Evolutionary conservation across 1,284 basidiomycete species (phyloP), one percentile per base, ranked within the genome.

Genomic region (Trametes versicolor): DNA sequence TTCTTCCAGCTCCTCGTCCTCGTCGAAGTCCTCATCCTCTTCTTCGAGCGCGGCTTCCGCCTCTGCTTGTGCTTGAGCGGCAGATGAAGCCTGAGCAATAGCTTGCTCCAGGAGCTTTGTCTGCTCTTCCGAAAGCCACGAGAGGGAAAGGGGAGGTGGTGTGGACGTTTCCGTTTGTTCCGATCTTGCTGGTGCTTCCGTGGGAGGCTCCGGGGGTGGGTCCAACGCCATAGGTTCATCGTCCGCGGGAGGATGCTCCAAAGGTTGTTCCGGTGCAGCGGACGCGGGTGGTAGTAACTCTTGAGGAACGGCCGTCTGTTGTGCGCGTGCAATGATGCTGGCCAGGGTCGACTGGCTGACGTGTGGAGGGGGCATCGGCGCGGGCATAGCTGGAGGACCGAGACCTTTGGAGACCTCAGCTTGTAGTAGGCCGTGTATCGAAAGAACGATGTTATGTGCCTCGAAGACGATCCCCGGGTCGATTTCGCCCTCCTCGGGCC

Each of bases 11-110:
- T 78, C 79, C 0, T 76, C 75, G 1, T 77, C 76, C 0, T 75
- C 74, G 0, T 72, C 71, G 4, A 69, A 71, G n/a, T 72, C 74
- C 15, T 89, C 87, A 49, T 85, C 87, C 63, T 87, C 85, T 69
- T 89, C 88, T 72, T 91, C 90, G 63, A 88, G 70, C 0, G 87
- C 88, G 7, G 89, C 89, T 69, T 92, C 89, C 0, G 88, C 90
- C 69, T 92, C 90, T 0, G 89, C 90, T 68, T 90, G 89, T 13
- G 88, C 87, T 68, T 90, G 90, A 1, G 90, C 90, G 37, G 87
- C 88, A 32, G 85, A 83, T 12, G 90, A 87, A 1, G 90, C 90
- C 71, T 82, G 89, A 25, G 87, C 86, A 55, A 92, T 90, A 0
- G 89, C 90, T 66, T 87, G 83, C 73, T 92, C 88, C 7, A 92